These are phyloP conservation scores for Daldinia grandis DNA, from an alignment of 495 filamentous ascomycete genomes.

Conservation along the genomic window DNA sequence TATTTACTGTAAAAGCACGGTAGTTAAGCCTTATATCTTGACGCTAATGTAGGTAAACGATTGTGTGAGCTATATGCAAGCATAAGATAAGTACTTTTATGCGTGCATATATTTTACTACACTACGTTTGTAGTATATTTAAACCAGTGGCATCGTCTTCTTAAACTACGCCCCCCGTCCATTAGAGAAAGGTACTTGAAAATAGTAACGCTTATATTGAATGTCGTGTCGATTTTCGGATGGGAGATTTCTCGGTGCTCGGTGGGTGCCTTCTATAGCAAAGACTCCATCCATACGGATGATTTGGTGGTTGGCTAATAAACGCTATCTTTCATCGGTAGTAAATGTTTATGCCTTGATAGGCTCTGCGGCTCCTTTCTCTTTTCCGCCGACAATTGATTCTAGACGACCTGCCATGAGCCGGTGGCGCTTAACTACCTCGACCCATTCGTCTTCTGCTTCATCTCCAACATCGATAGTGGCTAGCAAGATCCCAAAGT, in stretches of 20 bases:
- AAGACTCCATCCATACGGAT: too few relatives aligned
- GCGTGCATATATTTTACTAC: neutral
- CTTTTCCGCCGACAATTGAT: conserved; percentile 71
- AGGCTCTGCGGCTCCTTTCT: conserved; percentile 14
- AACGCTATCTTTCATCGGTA: too few relatives aligned
- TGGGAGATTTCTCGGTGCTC: neutral
- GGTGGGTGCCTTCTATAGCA: too few relatives aligned
- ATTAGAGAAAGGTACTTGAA: neutral
- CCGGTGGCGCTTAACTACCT: conserved; percentile 88
- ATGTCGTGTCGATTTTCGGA: neutral
- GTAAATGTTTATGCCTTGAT: conserved; percentile 7
- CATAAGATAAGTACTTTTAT: neutral
- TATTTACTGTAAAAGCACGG: too few relatives aligned
- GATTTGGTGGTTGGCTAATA: too few relatives aligned
- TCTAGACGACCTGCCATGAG: conserved; percentile 87
- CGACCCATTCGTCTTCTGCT: conserved; percentile 82
- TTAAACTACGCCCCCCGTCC: too few relatives aligned
- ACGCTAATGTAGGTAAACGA: too few relatives aligned
- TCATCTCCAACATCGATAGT: conserved; percentile 67
- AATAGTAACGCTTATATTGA: neutral
- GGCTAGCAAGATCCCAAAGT: conserved; percentile 89
- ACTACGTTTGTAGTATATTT: too few relatives aligned
- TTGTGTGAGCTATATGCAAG: neutral
- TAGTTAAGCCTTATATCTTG: too few relatives aligned
- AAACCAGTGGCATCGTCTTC: neutral